Evolutionary conservation across 352 stramenopile species (phyloP).

Genomic region (Discostella stelligera): DNA sequence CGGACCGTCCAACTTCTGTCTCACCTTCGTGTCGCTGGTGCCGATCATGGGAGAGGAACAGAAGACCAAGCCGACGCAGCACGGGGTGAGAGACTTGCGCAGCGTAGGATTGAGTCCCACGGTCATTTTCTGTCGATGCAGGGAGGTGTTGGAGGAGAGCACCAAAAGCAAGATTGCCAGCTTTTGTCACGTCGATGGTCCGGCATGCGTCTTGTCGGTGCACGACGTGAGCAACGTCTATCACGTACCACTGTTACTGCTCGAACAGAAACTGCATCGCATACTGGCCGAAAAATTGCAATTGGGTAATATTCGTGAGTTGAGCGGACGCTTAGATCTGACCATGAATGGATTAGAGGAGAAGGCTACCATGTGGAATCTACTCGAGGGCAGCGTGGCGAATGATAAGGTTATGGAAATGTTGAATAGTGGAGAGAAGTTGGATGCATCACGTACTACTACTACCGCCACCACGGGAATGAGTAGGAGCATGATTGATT

Average conservation of each 20-base stretch:
- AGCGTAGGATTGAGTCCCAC: conserved; percentile 93
- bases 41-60: conserved; percentile 98
- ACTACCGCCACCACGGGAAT: conserved; percentile 6
- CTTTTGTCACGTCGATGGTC: conserved; percentile 95
- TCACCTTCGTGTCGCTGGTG: conserved; percentile 99
- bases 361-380: conserved; percentile 94
- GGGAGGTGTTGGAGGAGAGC: conserved; percentile 88
- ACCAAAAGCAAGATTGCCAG: conserved; percentile 96
- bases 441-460: background rate
- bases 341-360: conserved; percentile 89
- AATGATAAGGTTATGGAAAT: conserved; percentile 98
- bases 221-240: conserved; percentile 99
- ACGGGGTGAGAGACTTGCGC: conserved; percentile 97
- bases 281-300: conserved; percentile 91
- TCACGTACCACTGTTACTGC: conserved; percentile 96
- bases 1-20: conserved; percentile 96
- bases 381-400: conserved; percentile 98
- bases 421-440: conserved; percentile 62
- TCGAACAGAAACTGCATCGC: conserved; percentile 93
- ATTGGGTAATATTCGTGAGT: conserved; percentile 83
- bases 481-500: conserved; percentile 74
- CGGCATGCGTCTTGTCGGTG: conserved; percentile 93
- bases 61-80: conserved; percentile 99
- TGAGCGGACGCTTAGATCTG: conserved; percentile 87
- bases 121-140: conserved; percentile 96